phyloP scores from a whole-genome alignment of 2,329 filamentous ascomycete species.

The Stemphylium beticola region DNA sequence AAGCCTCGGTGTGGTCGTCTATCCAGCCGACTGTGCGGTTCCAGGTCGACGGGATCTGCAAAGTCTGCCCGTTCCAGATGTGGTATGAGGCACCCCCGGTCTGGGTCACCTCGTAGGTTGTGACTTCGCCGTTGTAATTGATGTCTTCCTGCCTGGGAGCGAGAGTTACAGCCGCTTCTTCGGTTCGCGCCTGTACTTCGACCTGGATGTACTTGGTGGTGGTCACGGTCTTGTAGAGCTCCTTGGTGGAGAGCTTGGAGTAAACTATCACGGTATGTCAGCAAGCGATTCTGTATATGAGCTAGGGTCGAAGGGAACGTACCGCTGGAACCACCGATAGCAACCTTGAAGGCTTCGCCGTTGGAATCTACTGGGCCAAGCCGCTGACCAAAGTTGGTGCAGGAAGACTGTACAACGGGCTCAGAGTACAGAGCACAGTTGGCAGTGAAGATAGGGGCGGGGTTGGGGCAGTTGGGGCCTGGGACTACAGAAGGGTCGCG shows the following conservation, averaged over 20 bases:
- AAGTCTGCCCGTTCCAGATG: too few relatives aligned
- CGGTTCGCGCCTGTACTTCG: too few relatives aligned
- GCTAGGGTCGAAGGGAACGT: background rate
- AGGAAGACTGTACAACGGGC: conserved; percentile 2
- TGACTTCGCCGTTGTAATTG: too few relatives aligned
- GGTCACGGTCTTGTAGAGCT: background rate
- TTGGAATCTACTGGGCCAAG: conserved; percentile 13
- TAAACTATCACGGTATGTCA: background rate
- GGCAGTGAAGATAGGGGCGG: conserved; percentile 11
- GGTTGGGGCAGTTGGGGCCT: conserved; percentile 23
- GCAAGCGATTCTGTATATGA: background rate
- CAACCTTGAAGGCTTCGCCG: conserved; percentile 16
- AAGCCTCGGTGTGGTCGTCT: too few relatives aligned
- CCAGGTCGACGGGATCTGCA: too few relatives aligned
- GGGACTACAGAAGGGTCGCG: conserved; percentile 18
- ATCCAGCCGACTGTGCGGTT: too few relatives aligned
- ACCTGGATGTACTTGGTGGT: background rate
- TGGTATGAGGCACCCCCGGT: too few relatives aligned
- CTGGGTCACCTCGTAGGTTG: too few relatives aligned
- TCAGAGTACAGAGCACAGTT: conserved; percentile 21
- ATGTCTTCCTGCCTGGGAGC: too few relatives aligned
- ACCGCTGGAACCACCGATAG: conserved; percentile 24
- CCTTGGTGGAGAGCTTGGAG: background rate
- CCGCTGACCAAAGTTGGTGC: conserved; percentile 18
- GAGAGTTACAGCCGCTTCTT: too few relatives aligned